These are phyloP conservation scores for Schizophyllum commune DNA, from an alignment of 1,284 basidiomycete genomes.

Conservation along the genomic window DNA sequence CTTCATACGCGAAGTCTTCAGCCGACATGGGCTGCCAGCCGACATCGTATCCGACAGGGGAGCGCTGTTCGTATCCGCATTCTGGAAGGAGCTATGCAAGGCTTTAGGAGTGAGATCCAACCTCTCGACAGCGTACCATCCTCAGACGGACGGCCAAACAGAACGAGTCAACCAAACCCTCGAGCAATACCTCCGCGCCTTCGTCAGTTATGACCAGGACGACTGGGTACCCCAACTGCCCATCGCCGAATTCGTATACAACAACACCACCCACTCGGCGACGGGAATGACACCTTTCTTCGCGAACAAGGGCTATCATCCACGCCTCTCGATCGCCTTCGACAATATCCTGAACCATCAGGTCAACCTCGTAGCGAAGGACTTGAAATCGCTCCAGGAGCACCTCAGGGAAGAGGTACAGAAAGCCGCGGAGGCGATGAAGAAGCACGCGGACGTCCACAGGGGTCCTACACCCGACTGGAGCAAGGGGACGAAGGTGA, in stretches of 20 bases:
- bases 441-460: no score
- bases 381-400: no score
- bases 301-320: conserved; percentile 13
- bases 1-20: conserved; percentile 20
- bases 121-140: conserved; percentile 14
- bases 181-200: conserved; percentile 2
- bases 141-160: conserved; percentile 37
- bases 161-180: conserved; percentile 17
- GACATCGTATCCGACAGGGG: conserved; percentile 23
- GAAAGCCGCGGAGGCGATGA: no score
- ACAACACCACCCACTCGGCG: conserved; percentile 18
- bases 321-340: no score
- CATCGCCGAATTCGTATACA: conserved; percentile 24
- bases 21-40: conserved; percentile 18
- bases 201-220: neutral
- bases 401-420: no score
- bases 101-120: conserved; percentile 13
- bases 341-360: no score
- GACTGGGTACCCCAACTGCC: conserved; percentile 12
- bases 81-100: conserved; percentile 17
- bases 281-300: conserved; percentile 17
- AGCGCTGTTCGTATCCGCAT: conserved; percentile 17
- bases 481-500: no score
- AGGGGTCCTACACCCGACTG: no score
- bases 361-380: no score